phyloP scores from a whole-genome alignment of 176 grass and related monocot genomes.

The Olyra latifolia region DNA sequence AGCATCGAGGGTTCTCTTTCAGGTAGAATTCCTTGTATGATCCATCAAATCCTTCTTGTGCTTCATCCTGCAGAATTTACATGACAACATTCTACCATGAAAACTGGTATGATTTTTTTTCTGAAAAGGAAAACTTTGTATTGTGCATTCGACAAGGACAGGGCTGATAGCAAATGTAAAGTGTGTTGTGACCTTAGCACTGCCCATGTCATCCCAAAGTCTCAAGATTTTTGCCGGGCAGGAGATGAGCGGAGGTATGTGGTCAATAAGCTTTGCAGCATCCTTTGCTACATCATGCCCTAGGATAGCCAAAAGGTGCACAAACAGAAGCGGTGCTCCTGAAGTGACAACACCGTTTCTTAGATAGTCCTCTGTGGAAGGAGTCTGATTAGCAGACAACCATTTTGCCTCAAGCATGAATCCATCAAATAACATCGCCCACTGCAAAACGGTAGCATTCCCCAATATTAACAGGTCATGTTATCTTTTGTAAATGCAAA shows the following conservation, averaged over 20 bases:
- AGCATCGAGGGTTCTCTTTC: constrained; percentile 51
- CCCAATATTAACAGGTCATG: neutral
- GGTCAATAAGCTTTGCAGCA: neutral
- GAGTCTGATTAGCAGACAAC: constrained; percentile 37
- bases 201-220: constrained; percentile 71
- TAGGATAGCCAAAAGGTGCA: constrained; percentile 36
- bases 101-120: neutral
- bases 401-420: constrained; percentile 63
- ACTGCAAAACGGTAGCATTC: constrained; percentile 31
- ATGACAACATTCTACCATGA: neutral
- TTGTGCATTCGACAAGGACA: neutral
- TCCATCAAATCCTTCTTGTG: constrained; percentile 57
- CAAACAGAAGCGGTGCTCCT: constrained; percentile 23
- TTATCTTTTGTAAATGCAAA: neutral
- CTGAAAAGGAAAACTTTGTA: neutral
- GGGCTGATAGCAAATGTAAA: neutral
- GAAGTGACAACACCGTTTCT: constrained; percentile 46
- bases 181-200: constrained; percentile 39
- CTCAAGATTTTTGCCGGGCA: constrained; percentile 57
- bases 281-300: constrained; percentile 26
- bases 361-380: constrained; percentile 44
- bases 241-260: constrained; percentile 23
- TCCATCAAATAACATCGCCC: constrained; percentile 59
- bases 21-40: constrained; percentile 53
- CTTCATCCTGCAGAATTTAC: constrained; percentile 51